Percentiles rank a stretch among this genome's conserved stretches.
phyloP scores from a whole-genome alignment of 192 early-diverging fungal genomes.

The Entophlyctis helioformis region DNA sequence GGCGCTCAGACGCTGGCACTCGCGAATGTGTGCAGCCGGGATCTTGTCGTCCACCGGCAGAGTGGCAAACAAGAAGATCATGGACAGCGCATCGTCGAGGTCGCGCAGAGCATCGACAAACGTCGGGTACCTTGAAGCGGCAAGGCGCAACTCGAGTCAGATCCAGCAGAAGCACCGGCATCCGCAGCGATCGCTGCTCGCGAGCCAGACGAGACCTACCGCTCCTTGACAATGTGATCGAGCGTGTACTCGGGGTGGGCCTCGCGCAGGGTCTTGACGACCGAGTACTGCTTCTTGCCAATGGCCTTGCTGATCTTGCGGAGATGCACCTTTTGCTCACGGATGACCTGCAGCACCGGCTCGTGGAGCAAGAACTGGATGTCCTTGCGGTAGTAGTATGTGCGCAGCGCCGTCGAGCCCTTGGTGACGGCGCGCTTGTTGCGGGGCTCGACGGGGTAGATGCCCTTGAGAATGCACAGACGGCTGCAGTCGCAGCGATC shows the following conservation, averaged over 20 bases:
- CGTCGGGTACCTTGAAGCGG: slow-evolving; percentile 61
- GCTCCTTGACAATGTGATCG: slow-evolving; percentile 90
- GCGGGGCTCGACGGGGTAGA: slow-evolving; percentile 92
- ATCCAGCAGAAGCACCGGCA: slow-evolving; percentile 2
- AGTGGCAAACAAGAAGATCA: slow-evolving; percentile 86
- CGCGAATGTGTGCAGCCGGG: slow-evolving; percentile 14
- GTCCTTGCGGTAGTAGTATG: slow-evolving; percentile 92
- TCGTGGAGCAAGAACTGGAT: slow-evolving; percentile 91
- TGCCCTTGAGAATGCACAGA: slow-evolving; percentile 96
- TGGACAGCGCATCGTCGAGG: slow-evolving; percentile 94
- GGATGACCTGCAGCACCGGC: slow-evolving; percentile 81
- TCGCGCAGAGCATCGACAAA: slow-evolving; percentile 90
- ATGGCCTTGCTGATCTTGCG: slow-evolving; percentile 80
- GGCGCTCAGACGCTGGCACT: slow-evolving; percentile 67
- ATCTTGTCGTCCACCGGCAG: slow-evolving; percentile 64
- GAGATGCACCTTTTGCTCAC: slow-evolving; percentile 82
- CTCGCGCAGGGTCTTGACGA: slow-evolving; percentile 63
- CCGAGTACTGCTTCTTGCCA: slow-evolving; percentile 64
- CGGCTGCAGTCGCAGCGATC: slow-evolving; percentile 37
- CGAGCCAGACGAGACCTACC: slow-evolving; percentile 31
- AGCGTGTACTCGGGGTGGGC: slow-evolving; percentile 75
- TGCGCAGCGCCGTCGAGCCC: slow-evolving; percentile 73
- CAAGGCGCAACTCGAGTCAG: not conserved
- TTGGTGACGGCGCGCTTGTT: slow-evolving; percentile 89
- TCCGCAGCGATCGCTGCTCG: too few relatives aligned